Evolutionary conservation across 768 basidiomycete species (phyloP), one percentile per base, ranked within the genome.

Genomic region (Candolleomyces eurysporus): DNA sequence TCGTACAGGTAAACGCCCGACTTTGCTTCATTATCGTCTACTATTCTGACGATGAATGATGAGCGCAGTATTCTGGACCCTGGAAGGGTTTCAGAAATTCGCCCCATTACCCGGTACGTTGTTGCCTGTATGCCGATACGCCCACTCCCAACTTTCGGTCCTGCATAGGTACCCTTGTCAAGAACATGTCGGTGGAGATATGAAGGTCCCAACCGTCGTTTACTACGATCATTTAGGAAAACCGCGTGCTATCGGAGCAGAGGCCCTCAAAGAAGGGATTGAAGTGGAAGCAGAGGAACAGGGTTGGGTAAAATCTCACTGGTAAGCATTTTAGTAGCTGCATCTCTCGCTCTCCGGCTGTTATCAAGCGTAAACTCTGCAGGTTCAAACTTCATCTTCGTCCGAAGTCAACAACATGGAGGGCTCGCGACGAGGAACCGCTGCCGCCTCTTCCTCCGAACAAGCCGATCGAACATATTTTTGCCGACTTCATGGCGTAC

Each of bases 401-500:
- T 19, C 63, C 63, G 6, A 61, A 48, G 42, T 40, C 56, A 4
- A 36, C 48, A 13, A 11, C 50, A 0, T 21, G 53, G 32, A 46
- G 17, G 9, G 17, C 39, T 5, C 48, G 55, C 10, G 22, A 21
- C n/a, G 59, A 57, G 19, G 48, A 57, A 2, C 22, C 30, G 5
- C 14, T 53, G 4, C 52, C 31, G 14, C 52, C 52, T 17, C 52
- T 53, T 7, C 52, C 52, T 36, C 52, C 52, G 8, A 53, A 53
- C 39, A 82, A 75, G 66, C 69, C 74, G 2, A 74, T 77, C 1
- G 61, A 78, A 0, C 19, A 54, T 72, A 67, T 71, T 31, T 72
- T 82, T 16, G 66, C 67, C 0, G 81, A 82, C 62, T 81, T 79
- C 53, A 66, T 82, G 68, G 48, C 17, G 42, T 82, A 81, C 63